A percentile compares a stretch with the other conserved stretches of the same genome.
These are phyloP conservation scores for Saccharomyces cerevisiae DNA, from an alignment of 805 yeast genomes.

Conservation along the genomic window DNA sequence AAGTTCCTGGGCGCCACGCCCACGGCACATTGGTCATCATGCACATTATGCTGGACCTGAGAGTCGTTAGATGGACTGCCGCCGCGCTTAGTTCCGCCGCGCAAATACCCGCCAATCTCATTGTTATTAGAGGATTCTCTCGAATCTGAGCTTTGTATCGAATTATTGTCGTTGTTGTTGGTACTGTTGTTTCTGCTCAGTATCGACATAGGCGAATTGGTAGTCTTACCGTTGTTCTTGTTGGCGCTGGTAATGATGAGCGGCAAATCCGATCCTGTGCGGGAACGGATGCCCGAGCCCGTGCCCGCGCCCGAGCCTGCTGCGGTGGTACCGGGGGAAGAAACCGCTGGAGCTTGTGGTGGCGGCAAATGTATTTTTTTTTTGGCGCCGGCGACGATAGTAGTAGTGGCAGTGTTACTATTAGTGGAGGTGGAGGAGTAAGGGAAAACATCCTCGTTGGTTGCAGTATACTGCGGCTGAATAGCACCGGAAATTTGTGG, in stretches of 20 bases:
- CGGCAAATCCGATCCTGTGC: not conserved
- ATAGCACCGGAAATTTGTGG: not conserved
- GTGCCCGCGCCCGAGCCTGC: constrained; percentile 3
- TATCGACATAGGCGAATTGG: not conserved
- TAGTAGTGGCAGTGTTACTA: not conserved
- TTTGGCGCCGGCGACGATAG: not conserved
- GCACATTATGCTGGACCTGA: not conserved
- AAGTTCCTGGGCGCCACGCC: constrained; percentile 20
- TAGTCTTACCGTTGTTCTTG: not conserved
- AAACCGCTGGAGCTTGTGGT: constrained; percentile 4
- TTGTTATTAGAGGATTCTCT: not conserved
- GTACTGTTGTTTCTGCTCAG: not conserved
- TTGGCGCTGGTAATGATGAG: not conserved
- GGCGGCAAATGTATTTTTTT: constrained; percentile 2
- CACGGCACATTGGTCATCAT: not conserved
- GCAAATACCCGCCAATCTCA: not conserved
- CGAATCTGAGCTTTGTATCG: not conserved
- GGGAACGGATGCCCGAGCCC: constrained; percentile 1
- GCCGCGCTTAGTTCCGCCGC: not conserved
- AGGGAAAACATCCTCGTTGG: constrained; percentile 3
- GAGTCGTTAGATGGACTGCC: not conserved
- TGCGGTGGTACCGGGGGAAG: constrained; percentile 2
- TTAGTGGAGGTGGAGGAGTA: not conserved
- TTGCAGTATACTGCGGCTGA: constrained; percentile 5
- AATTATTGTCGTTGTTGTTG: not conserved